Evolutionary conservation across 805 yeast genomes (phyloP).

Genomic region (Cyberlindnera sargentensis): DNA sequence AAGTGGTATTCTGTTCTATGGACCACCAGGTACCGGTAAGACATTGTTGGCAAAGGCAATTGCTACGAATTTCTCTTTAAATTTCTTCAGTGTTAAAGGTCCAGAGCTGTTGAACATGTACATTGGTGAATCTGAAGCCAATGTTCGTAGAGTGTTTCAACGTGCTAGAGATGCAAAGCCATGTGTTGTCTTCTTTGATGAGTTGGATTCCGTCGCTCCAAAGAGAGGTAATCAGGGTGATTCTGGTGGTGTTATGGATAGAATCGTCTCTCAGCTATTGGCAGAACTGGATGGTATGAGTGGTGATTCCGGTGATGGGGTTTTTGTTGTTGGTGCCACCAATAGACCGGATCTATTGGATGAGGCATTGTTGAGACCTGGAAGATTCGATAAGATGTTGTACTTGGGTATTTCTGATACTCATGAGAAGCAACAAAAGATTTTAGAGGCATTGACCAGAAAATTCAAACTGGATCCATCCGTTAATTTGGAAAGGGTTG

Average conservation of each 20-base stretch:
- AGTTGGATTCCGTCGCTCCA: conserved; percentile 96
- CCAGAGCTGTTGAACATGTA: conserved; percentile 97
- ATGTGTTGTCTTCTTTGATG: conserved; percentile 96
- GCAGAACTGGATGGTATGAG: conserved; percentile 98
- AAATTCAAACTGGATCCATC: conserved; percentile 59
- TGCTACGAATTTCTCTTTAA: conserved; percentile 89
- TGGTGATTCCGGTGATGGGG: conserved; percentile 71
- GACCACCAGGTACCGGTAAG: conserved; percentile 99
- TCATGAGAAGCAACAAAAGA: conserved; percentile 78
- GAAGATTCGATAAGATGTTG: conserved; percentile 91
- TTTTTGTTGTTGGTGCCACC: conserved; percentile 98
- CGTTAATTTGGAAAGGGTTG: conserved; percentile 53
- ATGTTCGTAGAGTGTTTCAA: conserved; percentile 90
- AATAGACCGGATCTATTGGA: conserved; percentile 93
- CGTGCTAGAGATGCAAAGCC: conserved; percentile 95
- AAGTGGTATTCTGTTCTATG: conserved; percentile 90
- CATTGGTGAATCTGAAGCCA: conserved; percentile 97
- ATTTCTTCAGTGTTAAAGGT: conserved; percentile 94
- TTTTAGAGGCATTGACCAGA: conserved; percentile 81
- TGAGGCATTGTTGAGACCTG: conserved; percentile 89
- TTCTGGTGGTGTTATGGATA: conserved; percentile 98
- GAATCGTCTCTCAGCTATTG: conserved; percentile 90
- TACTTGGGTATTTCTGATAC: conserved; percentile 92
- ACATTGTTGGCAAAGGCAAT: conserved; percentile 94
- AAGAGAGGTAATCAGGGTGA: conserved; percentile 98